phyloP scores from a whole-genome alignment of 2,329 filamentous ascomycete species.

The Cladophialophora carrionii region DNA sequence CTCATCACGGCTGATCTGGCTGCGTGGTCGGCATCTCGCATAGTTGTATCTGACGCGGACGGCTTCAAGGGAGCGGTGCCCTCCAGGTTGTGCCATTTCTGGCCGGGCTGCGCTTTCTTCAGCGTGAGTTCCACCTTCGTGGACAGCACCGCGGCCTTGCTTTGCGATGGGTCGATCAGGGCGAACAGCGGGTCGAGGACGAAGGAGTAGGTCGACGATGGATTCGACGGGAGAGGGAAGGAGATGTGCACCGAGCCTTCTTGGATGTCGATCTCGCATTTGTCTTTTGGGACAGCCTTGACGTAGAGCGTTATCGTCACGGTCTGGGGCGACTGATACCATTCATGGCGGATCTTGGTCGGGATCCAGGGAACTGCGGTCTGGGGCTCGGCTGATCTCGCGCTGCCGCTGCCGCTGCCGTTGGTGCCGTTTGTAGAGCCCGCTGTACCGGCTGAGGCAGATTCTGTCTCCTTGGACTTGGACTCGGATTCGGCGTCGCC shows the following conservation, averaged over 20 bases:
- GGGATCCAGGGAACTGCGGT: constrained; percentile 47
- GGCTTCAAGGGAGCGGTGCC: constrained; percentile 42
- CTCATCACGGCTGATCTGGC: constrained; percentile 22
- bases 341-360: constrained; percentile 68
- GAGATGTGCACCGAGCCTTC: constrained; percentile 56
- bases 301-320: constrained; percentile 68
- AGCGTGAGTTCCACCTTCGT: constrained; percentile 81
- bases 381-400: constrained; percentile 13
- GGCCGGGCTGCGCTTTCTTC: constrained; percentile 65
- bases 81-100: constrained; percentile 70
- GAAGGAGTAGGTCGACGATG: constrained; percentile 60
- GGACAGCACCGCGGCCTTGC: constrained; percentile 67
- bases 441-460: neutral
- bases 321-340: constrained; percentile 66
- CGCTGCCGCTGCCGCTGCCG: neutral
- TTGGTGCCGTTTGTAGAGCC: constrained; percentile 8
- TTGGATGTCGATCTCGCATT: constrained; percentile 34
- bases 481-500: constrained; percentile 16
- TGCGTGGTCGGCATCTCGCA: constrained; percentile 36
- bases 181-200: constrained; percentile 69
- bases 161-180: constrained; percentile 63
- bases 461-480: neutral
- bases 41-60: constrained; percentile 21
- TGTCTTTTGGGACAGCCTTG: constrained; percentile 56
- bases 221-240: constrained; percentile 60